Conservation (phyloP, 305 asterid genomes). For the Fraxinus floribunda region DNA sequence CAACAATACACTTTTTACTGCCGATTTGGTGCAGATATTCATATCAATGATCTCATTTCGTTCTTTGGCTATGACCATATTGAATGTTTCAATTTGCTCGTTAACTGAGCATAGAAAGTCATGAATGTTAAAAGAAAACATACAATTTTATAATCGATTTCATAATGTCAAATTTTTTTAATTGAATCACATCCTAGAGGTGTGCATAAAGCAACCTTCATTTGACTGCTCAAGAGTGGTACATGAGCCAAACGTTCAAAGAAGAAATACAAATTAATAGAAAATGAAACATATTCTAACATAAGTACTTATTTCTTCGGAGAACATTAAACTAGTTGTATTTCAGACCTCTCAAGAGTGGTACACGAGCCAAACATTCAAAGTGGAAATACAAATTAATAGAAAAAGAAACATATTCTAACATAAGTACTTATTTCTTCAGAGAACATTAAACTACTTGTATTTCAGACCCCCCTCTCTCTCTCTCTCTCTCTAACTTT, state of each 20-base stretch:
- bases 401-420: not conserved
- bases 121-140: not conserved
- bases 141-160: not conserved
- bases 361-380: not conserved
- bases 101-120: not conserved
- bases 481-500: not conserved
- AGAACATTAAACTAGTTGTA: not conserved
- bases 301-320: not conserved
- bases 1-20: not conserved
- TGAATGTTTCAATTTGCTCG: not conserved
- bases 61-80: not conserved
- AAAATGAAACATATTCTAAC: not conserved
- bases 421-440: not conserved
- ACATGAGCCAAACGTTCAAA: not conserved
- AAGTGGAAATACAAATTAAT: not conserved
- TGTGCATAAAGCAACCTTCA: not conserved
- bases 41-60: not conserved
- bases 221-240: not conserved
- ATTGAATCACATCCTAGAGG: not conserved
- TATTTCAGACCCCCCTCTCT: not conserved
- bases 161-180: not conserved
- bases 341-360: not conserved
- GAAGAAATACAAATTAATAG: not conserved
- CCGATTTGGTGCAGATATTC: not conserved
- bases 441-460: not conserved